These are phyloP conservation scores for Usnea hakonensis DNA, from an alignment of 495 filamentous ascomycete genomes.

Conservation along the genomic window DNA sequence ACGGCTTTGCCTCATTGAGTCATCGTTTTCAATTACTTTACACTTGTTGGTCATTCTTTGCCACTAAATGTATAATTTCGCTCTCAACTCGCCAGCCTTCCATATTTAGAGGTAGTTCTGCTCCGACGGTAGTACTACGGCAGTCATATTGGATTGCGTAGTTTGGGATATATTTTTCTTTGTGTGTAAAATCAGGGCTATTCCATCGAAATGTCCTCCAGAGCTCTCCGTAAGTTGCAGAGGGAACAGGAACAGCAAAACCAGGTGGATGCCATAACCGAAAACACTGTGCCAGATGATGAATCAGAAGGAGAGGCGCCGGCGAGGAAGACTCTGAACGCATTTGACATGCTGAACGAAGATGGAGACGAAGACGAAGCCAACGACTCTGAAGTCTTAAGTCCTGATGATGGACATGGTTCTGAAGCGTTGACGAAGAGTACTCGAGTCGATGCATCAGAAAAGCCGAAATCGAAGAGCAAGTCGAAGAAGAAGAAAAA, in stretches of 20 bases:
- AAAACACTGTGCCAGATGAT: constrained; percentile 42
- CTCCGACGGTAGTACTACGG: neutral
- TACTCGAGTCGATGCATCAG: neutral
- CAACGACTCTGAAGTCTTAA: constrained; percentile 33
- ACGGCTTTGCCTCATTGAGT: neutral
- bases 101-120: neutral
- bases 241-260: constrained; percentile 56
- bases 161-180: neutral
- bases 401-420: constrained; percentile 31
- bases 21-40: neutral
- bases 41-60: neutral
- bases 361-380: constrained; percentile 58
- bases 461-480: constrained; percentile 21
- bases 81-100: neutral
- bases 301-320: constrained; percentile 43
- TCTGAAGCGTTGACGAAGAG: neutral
- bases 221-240: constrained; percentile 71
- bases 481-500: constrained; percentile 23
- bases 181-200: neutral
- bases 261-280: constrained; percentile 37
- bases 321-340: constrained; percentile 36
- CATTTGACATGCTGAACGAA: constrained; percentile 47
- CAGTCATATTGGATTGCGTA: neutral
- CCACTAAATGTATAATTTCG: neutral
- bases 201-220: constrained; percentile 59